Percentiles rank a stretch among this genome's conserved stretches.
Conservation (phyloP, 495 filamentous ascomycete genomes). For the Poronia punctata region DNA sequence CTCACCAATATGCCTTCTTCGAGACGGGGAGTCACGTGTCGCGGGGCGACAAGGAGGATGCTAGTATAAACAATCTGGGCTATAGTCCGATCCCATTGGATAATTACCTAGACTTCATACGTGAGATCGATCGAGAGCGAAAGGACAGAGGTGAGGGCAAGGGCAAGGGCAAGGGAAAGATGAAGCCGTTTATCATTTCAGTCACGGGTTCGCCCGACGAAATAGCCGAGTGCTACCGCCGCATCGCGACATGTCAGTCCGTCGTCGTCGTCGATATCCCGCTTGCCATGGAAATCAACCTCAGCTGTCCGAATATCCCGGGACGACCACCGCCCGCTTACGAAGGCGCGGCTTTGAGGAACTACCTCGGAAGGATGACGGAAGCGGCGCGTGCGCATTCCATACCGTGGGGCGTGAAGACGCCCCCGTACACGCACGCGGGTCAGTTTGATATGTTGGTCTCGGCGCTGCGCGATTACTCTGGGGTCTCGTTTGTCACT, state of each 20-base stretch:
- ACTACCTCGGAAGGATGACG: constrained; percentile 42
- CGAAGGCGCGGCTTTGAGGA: constrained; percentile 31
- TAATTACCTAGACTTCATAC: constrained; percentile 54
- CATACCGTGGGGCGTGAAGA: constrained; percentile 57
- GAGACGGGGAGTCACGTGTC: constrained; percentile 38
- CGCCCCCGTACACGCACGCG: constrained; percentile 62
- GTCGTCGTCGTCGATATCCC: constrained; percentile 15
- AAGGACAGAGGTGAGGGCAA: background rate
- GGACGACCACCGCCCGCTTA: constrained; percentile 62
- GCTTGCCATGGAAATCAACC: constrained; percentile 62
- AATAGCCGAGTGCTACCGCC: constrained; percentile 38
- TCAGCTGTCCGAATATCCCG: constrained; percentile 68
- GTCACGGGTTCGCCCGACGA: constrained; percentile 54
- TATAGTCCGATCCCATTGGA: constrained; percentile 61
- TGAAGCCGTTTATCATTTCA: constrained; percentile 60
- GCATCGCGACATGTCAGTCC: constrained; percentile 16
- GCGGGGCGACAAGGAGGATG: constrained; percentile 12
- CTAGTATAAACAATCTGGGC: constrained; percentile 64
- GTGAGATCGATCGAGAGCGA: constrained; percentile 21
- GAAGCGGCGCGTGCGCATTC: background rate
- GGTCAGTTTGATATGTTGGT: constrained; percentile 52
- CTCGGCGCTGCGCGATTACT: constrained; percentile 36
- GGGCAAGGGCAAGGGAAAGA: constrained; percentile 4
- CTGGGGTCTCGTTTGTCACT: constrained; percentile 55
- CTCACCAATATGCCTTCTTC: constrained; percentile 62